These are phyloP conservation scores for Venturiaceae sp. DNA, from an alignment of 2,329 filamentous ascomycete genomes.

Conservation along the genomic window DNA sequence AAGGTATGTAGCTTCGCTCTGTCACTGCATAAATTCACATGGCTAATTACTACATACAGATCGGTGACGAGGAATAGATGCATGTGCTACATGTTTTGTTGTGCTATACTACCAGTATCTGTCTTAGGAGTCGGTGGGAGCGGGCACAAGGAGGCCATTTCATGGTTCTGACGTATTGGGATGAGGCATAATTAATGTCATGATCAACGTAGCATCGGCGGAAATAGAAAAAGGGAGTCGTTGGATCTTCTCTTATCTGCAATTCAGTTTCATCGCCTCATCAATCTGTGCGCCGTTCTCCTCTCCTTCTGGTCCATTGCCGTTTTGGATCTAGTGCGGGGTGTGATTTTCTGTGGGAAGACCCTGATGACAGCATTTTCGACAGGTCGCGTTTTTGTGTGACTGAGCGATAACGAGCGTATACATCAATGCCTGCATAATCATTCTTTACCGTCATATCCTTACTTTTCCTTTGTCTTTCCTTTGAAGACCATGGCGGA, in stretches of 20 bases:
- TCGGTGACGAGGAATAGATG: constrained; percentile 51
- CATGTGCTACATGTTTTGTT: constrained; percentile 2
- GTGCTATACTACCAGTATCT: background rate
- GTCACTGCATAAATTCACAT: too few relatives aligned
- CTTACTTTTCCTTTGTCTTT: background rate
- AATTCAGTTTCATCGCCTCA: background rate
- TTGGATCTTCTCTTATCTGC: background rate
- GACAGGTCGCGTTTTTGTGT: too few relatives aligned
- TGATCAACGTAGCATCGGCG: background rate
- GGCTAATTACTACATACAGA: constrained; percentile 37
- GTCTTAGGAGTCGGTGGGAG: background rate
- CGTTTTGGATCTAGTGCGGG: background rate
- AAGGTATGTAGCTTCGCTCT: too few relatives aligned
- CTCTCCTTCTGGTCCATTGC: background rate
- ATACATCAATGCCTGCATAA: background rate
- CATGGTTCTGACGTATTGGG: background rate
- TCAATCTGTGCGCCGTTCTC: background rate
- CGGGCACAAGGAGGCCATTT: background rate
- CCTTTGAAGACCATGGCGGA: background rate
- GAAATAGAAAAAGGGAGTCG: background rate
- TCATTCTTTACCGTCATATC: background rate
- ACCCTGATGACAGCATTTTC: background rate
- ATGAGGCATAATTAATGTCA: background rate
- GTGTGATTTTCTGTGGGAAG: background rate
- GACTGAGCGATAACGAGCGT: background rate